Conservation (phyloP, 2,329 filamentous ascomycete genomes). For the Fusarium sp. region DNA sequence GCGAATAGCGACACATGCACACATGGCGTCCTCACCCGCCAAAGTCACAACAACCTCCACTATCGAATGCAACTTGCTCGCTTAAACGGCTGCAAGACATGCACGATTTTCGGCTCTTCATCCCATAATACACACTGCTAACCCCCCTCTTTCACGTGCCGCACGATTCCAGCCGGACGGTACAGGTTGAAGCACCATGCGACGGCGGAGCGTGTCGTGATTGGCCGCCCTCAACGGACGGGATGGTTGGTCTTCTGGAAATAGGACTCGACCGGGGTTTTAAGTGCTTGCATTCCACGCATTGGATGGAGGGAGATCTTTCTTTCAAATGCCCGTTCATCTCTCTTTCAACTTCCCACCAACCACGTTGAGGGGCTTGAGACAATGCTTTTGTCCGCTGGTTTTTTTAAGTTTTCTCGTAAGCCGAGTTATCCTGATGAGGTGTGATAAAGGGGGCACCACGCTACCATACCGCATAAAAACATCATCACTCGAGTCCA, state of each 20-base stretch:
- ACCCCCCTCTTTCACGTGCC: slow-evolving; percentile 18
- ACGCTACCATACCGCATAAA: background rate
- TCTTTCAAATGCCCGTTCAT: background rate
- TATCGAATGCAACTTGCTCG: background rate
- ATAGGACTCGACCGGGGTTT: slow-evolving; percentile 40
- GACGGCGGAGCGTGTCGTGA: slow-evolving; percentile 16
- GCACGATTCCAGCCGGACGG: slow-evolving; percentile 30
- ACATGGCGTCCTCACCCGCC: background rate
- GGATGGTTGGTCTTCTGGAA: slow-evolving; percentile 25
- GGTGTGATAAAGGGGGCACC: background rate
- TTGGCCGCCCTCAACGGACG: slow-evolving; percentile 26
- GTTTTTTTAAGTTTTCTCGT: background rate
- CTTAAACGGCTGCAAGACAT: background rate
- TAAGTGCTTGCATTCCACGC: slow-evolving; percentile 42
- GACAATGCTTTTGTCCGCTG: background rate
- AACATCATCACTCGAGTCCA: background rate
- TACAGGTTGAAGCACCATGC: slow-evolving; percentile 23
- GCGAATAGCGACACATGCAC: background rate
- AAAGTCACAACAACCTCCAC: background rate
- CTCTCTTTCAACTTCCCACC: background rate
- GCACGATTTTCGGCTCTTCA: background rate
- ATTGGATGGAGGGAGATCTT: background rate
- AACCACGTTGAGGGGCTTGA: background rate
- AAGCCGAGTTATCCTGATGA: background rate
- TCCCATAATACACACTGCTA: background rate